phyloP scores from a whole-genome alignment of 129 eudicot genomes.

The Artemisia annua region DNA sequence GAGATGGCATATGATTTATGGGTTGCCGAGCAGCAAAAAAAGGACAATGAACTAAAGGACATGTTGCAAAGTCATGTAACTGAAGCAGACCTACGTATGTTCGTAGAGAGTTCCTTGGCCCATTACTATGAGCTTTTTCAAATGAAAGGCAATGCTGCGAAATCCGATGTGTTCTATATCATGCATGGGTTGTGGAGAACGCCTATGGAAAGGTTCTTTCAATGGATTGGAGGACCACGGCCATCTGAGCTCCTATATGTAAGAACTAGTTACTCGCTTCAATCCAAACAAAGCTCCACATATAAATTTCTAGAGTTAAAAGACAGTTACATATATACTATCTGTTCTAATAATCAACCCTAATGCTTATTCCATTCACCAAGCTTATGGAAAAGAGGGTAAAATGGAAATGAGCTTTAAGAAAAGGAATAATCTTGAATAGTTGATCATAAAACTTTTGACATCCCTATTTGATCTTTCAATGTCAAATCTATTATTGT shows the following conservation, averaged over 20 bases:
- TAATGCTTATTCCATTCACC: background rate
- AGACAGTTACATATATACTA: background rate
- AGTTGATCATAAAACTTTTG: too few species aligned
- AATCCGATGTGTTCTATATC: conserved; percentile 71
- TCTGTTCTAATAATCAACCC: background rate
- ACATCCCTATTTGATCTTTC: background rate
- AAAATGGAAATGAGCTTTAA: background rate
- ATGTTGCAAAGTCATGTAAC: conserved; percentile 57
- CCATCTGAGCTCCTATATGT: conserved; percentile 88
- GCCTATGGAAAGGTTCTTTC: conserved; percentile 83
- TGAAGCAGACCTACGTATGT: conserved; percentile 59
- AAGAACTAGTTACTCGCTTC: conserved; percentile 1
- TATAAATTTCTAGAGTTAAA: background rate
- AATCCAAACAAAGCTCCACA: background rate
- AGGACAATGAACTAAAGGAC: conserved; percentile 63
- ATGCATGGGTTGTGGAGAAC: conserved; percentile 85
- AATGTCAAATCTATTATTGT: background rate
- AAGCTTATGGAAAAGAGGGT: background rate
- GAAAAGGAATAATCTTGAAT: too few species aligned
- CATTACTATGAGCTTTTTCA: conserved; percentile 77
- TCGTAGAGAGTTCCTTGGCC: conserved; percentile 61
- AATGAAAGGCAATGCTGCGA: conserved; percentile 80
- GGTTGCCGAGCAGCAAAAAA: conserved; percentile 69
- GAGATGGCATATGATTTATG: conserved; percentile 81
- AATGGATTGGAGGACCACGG: conserved; percentile 93